Evolutionary conservation across 78 protist genomes (phyloP).

Genomic region (Corallochytrium limacisporum): DNA sequence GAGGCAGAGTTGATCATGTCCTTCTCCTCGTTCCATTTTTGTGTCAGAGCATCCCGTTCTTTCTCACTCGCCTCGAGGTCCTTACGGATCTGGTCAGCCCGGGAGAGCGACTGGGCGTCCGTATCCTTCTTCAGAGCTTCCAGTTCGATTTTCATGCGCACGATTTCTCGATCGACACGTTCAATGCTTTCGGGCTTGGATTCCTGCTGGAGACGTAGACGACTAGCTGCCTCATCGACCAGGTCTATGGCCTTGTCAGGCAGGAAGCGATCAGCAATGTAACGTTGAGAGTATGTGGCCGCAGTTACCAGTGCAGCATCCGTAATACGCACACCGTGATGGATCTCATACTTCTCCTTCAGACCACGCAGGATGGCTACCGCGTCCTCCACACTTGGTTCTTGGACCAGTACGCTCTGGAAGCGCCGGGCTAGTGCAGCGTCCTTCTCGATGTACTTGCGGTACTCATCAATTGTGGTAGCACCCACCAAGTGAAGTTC

Average conservation of each 20-base stretch:
- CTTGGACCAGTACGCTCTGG: slow-evolving; percentile 76
- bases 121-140: slow-evolving; percentile 49
- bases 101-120: slow-evolving; percentile 43
- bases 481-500: slow-evolving; percentile 93
- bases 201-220: slow-evolving; percentile 72
- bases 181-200: slow-evolving; percentile 44
- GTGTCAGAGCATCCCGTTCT: background rate
- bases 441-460: slow-evolving; percentile 89
- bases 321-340: slow-evolving; percentile 81
- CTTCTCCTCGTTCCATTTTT: background rate
- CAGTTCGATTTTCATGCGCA: slow-evolving; percentile 23
- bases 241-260: slow-evolving; percentile 99
- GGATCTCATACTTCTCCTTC: slow-evolving; percentile 66
- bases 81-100: slow-evolving; percentile 34
- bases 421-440: slow-evolving; percentile 94
- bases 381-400: slow-evolving; percentile 83
- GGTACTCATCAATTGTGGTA: slow-evolving; percentile 91
- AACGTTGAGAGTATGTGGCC: slow-evolving; percentile 63
- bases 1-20: background rate
- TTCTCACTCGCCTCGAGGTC: slow-evolving; percentile 38
- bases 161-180: background rate
- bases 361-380: slow-evolving; percentile 91
- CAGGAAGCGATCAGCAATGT: slow-evolving; percentile 80
- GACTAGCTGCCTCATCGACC: slow-evolving; percentile 87
- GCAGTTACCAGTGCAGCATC: slow-evolving; percentile 90